phyloP scores from a whole-genome alignment of 2,329 filamentous ascomycete species.

The Atkinsonella texensis region DNA sequence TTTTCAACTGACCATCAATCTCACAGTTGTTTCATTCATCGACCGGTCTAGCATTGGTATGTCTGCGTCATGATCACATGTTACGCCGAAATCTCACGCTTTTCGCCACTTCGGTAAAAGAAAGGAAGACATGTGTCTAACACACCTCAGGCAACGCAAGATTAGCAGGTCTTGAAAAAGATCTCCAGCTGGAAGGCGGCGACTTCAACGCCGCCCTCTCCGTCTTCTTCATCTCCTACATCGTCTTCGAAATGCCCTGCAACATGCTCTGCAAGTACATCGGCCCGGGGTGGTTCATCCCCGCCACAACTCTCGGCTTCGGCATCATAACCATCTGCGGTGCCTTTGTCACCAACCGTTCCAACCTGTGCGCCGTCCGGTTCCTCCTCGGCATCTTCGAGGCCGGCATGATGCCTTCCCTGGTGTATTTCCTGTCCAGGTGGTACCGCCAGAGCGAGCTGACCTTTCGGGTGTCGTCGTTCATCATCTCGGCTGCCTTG shows the following conservation, averaged over 20 bases:
- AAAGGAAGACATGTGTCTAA: background rate
- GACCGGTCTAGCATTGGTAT: constrained; percentile 55
- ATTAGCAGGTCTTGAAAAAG: constrained; percentile 42
- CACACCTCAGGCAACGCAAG: constrained; percentile 39
- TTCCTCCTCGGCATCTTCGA: constrained; percentile 51
- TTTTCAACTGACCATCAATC: background rate
- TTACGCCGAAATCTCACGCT: background rate
- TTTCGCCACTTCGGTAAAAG: too few species aligned
- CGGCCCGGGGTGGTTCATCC: constrained; percentile 54
- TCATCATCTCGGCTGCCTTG: constrained; percentile 53
- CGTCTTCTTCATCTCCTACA: constrained; percentile 53
- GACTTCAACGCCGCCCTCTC: constrained; percentile 52
- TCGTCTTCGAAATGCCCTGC: constrained; percentile 51
- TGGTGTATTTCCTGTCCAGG: constrained; percentile 51
- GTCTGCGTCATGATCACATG: constrained; percentile 1
- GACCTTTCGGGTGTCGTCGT: constrained; percentile 49
- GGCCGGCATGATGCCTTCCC: constrained; percentile 52
- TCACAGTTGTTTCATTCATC: constrained; percentile 34
- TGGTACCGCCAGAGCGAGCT: constrained; percentile 54
- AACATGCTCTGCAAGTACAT: constrained; percentile 52
- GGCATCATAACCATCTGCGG: constrained; percentile 48
- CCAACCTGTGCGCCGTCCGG: constrained; percentile 38
- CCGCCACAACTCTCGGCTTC: constrained; percentile 42
- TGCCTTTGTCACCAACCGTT: constrained; percentile 43
- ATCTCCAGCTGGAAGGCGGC: constrained; percentile 39